Evolutionary conservation across 1,284 basidiomycete genomes (phyloP).

Genomic region (Somion occarium): DNA sequence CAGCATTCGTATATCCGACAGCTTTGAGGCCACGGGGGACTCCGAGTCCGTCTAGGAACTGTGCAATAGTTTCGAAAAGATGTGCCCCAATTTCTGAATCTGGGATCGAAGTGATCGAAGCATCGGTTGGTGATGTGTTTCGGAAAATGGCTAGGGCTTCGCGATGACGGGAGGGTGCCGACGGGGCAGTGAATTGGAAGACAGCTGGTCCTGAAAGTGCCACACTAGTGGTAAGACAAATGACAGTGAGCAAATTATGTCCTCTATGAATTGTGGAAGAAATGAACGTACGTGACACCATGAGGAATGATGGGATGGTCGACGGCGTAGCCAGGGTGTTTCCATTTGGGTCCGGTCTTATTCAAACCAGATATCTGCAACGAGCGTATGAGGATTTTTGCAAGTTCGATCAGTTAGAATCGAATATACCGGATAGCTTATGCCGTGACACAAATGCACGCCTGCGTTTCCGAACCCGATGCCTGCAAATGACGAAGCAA

Average conservation of each 20-base stretch:
- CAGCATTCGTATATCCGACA: conserved; percentile 73
- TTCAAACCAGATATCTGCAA: conserved; percentile 90
- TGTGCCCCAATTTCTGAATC: conserved; percentile 81
- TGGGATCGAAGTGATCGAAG: conserved; percentile 69
- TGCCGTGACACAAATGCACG: conserved; percentile 87
- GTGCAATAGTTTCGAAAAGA: conserved; percentile 86
- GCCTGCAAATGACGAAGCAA: conserved; percentile 89
- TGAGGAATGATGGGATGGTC: conserved; percentile 91
- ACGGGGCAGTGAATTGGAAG: conserved; percentile 92
- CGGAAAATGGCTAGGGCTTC: conserved; percentile 86
- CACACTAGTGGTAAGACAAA: conserved; percentile 43
- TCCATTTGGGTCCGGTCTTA: conserved; percentile 87
- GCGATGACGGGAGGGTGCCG: conserved; percentile 86
- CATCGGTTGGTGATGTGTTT: conserved; percentile 56
- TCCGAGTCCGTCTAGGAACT: conserved; percentile 84
- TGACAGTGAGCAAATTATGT: neutral
- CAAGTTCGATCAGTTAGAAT: neutral
- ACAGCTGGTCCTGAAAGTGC: conserved; percentile 91
- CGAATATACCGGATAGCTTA: conserved; percentile 70
- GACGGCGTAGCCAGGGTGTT: conserved; percentile 80
- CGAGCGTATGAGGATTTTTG: conserved; percentile 1
- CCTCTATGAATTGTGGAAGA: neutral
- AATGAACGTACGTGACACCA: conserved; percentile 67
- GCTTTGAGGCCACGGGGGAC: conserved; percentile 87
- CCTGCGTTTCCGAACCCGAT: conserved; percentile 96